phyloP scores from a whole-genome alignment of 306 rosid genomes.

The Inga leiocalycina region DNA sequence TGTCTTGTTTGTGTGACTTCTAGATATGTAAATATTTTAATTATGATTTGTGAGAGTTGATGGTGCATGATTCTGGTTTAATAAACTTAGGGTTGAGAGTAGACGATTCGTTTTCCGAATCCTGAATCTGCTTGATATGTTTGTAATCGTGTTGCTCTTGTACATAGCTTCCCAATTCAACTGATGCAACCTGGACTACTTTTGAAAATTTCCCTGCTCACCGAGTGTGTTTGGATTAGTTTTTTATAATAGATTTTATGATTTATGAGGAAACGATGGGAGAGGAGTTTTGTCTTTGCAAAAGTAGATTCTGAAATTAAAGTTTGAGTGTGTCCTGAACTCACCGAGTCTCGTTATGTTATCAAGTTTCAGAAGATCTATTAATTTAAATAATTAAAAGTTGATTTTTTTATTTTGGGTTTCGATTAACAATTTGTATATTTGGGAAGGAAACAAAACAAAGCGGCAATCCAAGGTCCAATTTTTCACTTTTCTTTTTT shows the following conservation, averaged over 20 bases:
- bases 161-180: neutral
- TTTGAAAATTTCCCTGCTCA: neutral
- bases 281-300: too few species aligned
- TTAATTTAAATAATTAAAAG: too few species aligned
- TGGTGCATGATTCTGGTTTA: neutral
- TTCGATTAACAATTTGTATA: too few species aligned
- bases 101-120: neutral
- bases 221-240: too few species aligned
- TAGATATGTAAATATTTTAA: slow-evolving; percentile 27
- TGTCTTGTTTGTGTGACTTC: neutral
- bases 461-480: too few species aligned
- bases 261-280: too few species aligned
- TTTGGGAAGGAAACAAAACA: too few species aligned
- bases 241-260: too few species aligned
- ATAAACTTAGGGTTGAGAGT: neutral
- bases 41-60: neutral
- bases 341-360: neutral
- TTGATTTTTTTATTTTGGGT: too few species aligned
- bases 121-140: neutral
- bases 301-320: too few species aligned
- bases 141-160: neutral
- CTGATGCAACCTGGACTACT: neutral
- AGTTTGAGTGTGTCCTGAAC: too few species aligned
- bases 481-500: too few species aligned
- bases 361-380: neutral